These are phyloP conservation scores for Trichoderma asperelloides DNA, from an alignment of 495 filamentous ascomycete genomes.

Conservation along the genomic window DNA sequence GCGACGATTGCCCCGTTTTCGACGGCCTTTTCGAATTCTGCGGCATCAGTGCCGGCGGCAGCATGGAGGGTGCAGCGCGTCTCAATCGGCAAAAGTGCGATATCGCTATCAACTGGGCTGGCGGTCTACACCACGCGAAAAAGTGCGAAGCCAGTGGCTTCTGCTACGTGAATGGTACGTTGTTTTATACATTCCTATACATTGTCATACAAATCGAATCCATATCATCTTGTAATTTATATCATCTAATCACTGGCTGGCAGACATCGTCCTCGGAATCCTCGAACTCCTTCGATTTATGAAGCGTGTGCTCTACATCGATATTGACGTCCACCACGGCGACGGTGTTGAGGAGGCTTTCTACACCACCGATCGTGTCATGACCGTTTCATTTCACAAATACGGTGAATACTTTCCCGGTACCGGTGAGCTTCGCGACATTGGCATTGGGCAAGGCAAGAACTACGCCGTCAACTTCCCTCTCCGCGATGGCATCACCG, in stretches of 20 bases:
- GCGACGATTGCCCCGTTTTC: slow-evolving; percentile 96
- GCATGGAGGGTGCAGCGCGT: slow-evolving; percentile 91
- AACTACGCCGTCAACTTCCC: slow-evolving; percentile 96
- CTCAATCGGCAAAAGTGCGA: slow-evolving; percentile 92
- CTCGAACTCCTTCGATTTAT: slow-evolving; percentile 81
- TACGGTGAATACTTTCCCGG: slow-evolving; percentile 99
- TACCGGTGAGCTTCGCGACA: slow-evolving; percentile 90
- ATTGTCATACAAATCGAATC: background rate
- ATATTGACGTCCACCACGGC: slow-evolving; percentile 97
- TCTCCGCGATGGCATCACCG: slow-evolving; percentile 91
- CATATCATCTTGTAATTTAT: background rate
- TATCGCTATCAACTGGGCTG: slow-evolving; percentile 98
- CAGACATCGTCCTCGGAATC: slow-evolving; percentile 94
- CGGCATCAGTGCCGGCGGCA: slow-evolving; percentile 92
- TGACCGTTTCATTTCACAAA: slow-evolving; percentile 96
- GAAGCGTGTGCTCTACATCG: slow-evolving; percentile 90
- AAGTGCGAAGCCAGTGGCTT: slow-evolving; percentile 90
- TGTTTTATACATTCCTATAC: slow-evolving; percentile 7
- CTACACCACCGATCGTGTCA: slow-evolving; percentile 89
- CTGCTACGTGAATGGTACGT: slow-evolving; percentile 91
- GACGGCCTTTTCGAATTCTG: slow-evolving; percentile 98
- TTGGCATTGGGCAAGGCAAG: slow-evolving; percentile 87
- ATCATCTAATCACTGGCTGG: slow-evolving; percentile 4
- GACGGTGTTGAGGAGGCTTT: slow-evolving; percentile 97
- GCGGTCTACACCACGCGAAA: slow-evolving; percentile 95